These are phyloP conservation scores for Paraphaeosphaeria sporulosa DNA, from an alignment of 2,329 filamentous ascomycete genomes.

Conservation along the genomic window DNA sequence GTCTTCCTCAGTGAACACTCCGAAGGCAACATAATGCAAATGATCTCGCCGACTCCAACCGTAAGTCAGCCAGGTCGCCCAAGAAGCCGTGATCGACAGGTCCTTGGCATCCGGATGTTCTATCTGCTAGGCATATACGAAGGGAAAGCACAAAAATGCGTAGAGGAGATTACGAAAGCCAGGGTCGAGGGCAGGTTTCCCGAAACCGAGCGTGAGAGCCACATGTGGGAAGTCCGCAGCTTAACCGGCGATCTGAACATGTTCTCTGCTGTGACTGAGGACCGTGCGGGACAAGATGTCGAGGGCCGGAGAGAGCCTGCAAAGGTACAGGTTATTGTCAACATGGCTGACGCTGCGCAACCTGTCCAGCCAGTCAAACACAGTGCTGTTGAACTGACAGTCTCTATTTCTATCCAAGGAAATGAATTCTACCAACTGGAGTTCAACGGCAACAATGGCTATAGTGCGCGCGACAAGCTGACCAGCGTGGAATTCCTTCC, in stretches of 20 bases:
- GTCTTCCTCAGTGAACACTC: conserved; percentile 73
- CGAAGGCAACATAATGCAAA: conserved; percentile 71
- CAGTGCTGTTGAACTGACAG: conserved; percentile 72
- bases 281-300: conserved; percentile 67
- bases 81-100: conserved; percentile 40
- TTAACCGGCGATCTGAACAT: conserved; percentile 63
- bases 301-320: conserved; percentile 73
- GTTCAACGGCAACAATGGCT: conserved; percentile 71
- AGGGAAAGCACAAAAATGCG: conserved; percentile 76
- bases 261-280: conserved; percentile 75
- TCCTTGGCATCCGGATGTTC: conserved; percentile 59
- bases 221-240: conserved; percentile 80
- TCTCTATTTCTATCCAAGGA: conserved; percentile 65
- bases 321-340: conserved; percentile 75
- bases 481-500: conserved; percentile 75
- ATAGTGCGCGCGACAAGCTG: conserved; percentile 76
- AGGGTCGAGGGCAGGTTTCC: conserved; percentile 84
- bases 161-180: conserved; percentile 87
- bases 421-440: conserved; percentile 66
- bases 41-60: conserved; percentile 63
- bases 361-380: conserved; percentile 51
- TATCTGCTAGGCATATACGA: conserved; percentile 78
- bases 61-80: conserved; percentile 38
- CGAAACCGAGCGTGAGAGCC: conserved; percentile 81
- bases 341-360: conserved; percentile 72